Percentiles rank a stretch among this genome's conserved stretches.
These are phyloP conservation scores for Rhizopus arrhizus DNA, from an alignment of 371 early-diverging fungal genomes.

Conservation along the genomic window DNA sequence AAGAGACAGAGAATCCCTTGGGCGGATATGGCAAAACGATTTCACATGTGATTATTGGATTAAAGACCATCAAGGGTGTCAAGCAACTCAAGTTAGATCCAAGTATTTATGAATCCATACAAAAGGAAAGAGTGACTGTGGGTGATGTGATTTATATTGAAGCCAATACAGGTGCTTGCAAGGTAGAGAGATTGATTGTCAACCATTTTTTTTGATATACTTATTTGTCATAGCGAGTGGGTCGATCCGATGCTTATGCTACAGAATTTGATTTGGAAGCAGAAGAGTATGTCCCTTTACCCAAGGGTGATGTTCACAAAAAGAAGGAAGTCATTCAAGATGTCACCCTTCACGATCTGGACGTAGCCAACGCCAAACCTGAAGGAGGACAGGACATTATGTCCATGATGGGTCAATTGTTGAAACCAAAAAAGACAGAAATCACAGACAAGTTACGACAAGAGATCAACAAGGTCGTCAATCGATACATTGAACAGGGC, in stretches of 20 bases:
- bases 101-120: slow-evolving; percentile 94
- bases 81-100: slow-evolving; percentile 98
- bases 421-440: slow-evolving; percentile 98
- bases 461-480: slow-evolving; percentile 99
- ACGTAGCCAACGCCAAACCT: slow-evolving; percentile 96
- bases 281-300: slow-evolving; percentile 95
- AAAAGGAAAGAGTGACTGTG: slow-evolving; percentile 94
- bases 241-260: slow-evolving; percentile 94
- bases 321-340: slow-evolving; percentile 97
- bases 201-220: not conserved
- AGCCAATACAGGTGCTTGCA: slow-evolving; percentile 96
- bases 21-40: slow-evolving; percentile 95
- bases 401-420: slow-evolving; percentile 95
- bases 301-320: slow-evolving; percentile 99
- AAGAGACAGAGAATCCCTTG: slow-evolving; percentile 93
- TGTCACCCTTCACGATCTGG: slow-evolving; percentile 98
- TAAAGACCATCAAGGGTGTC: slow-evolving; percentile 98
- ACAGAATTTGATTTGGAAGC: slow-evolving; percentile 97
- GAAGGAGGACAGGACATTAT: slow-evolving; percentile 97
- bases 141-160: slow-evolving; percentile 99
- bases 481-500: slow-evolving; percentile 98
- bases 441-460: slow-evolving; percentile 96
- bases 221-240: slow-evolving; percentile 72
- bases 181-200: slow-evolving; percentile 48
- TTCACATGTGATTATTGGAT: slow-evolving; percentile 92